Percentiles rank a stretch among this genome's conserved stretches.
Evolutionary conservation across 306 rosid species (phyloP).

Genomic region (Fragaria iinumae): DNA sequence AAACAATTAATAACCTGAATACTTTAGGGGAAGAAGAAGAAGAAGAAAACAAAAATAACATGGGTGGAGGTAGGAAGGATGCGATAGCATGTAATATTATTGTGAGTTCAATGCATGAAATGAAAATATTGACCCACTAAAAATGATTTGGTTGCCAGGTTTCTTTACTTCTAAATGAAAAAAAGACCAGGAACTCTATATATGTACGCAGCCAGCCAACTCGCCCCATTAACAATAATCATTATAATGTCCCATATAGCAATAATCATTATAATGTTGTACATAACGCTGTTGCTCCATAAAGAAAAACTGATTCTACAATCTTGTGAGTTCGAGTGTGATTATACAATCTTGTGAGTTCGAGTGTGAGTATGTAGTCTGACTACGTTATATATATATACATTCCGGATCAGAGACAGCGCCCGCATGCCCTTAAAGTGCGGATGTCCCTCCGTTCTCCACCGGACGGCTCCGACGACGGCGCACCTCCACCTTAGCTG

Average conservation of each 20-base stretch:
- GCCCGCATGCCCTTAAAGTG: too few relatives aligned
- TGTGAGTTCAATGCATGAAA: not conserved
- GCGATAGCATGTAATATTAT: not conserved
- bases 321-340: not conserved
- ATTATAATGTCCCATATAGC: not conserved
- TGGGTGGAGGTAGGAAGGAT: not conserved
- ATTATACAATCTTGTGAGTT: too few relatives aligned
- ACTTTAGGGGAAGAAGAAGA: too few relatives aligned
- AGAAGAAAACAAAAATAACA: too few relatives aligned
- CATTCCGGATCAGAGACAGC: too few relatives aligned
- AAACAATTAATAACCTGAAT: too few relatives aligned
- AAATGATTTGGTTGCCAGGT: not conserved
- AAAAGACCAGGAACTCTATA: not conserved
- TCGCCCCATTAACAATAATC: not conserved
- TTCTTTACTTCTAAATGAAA: not conserved
- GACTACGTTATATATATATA: too few relatives aligned
- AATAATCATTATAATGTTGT: not conserved
- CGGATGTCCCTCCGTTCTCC: too few relatives aligned
- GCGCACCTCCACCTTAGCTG: too few relatives aligned
- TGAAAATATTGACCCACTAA: not conserved
- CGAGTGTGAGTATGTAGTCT: too few relatives aligned
- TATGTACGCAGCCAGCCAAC: not conserved
- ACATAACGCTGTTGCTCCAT: not conserved
- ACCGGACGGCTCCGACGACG: too few relatives aligned
- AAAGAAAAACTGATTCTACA: not conserved